Conservation (phyloP, 2,329 filamentous ascomycete genomes). For the Aureobasidium sp. region DNA sequence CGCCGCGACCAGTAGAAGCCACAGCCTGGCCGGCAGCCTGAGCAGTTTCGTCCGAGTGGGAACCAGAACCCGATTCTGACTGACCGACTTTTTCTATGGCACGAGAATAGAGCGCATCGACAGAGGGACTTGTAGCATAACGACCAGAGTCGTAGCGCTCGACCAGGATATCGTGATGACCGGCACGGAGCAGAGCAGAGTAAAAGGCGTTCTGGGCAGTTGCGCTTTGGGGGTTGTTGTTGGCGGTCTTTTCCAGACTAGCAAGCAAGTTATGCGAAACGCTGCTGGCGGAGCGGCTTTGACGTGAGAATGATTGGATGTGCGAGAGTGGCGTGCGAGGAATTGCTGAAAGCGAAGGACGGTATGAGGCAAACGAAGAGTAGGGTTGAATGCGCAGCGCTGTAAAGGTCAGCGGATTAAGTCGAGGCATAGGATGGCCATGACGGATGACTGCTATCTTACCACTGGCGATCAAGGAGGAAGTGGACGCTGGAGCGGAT, state of each 20-base stretch:
- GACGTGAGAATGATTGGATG: conserved; percentile 24
- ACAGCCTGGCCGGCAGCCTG: conserved; percentile 78
- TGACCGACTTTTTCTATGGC: conserved; percentile 60
- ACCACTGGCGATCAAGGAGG: neutral
- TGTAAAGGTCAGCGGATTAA: neutral
- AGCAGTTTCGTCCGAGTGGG: conserved; percentile 55
- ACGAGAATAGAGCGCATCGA: conserved; percentile 71
- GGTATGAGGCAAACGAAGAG: neutral
- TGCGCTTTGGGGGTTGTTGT: conserved; percentile 82
- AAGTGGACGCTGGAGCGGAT: neutral
- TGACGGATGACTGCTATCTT: neutral
- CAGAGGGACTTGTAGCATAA: conserved; percentile 71
- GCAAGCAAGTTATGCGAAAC: conserved; percentile 58
- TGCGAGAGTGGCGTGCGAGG: conserved; percentile 19
- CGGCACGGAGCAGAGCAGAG: conserved; percentile 78
- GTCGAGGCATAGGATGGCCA: neutral
- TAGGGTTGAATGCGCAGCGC: neutral
- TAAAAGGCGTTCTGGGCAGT: conserved; percentile 92
- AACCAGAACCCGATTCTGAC: conserved; percentile 34
- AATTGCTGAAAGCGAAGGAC: neutral
- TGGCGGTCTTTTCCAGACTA: conserved; percentile 82
- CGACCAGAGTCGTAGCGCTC: conserved; percentile 82
- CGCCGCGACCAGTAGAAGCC: conserved; percentile 62
- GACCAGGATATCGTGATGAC: conserved; percentile 87
- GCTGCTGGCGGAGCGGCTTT: conserved; percentile 29